phyloP scores from a whole-genome alignment of 2,329 filamentous ascomycete genomes.

The Talaromyces sp. region DNA sequence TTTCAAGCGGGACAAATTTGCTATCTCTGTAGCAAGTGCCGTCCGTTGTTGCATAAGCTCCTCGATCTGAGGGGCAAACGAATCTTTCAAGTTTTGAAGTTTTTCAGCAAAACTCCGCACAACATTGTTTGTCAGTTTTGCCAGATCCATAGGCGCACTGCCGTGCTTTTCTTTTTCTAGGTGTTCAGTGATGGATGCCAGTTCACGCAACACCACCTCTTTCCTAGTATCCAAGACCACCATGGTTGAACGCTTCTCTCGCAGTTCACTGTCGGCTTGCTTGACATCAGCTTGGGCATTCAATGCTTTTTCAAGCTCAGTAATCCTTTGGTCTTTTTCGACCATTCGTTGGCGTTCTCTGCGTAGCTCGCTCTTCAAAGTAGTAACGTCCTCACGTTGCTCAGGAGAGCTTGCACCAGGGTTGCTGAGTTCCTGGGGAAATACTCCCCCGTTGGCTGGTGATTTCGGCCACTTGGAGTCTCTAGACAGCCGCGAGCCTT shows the following conservation, averaged over 20 bases:
- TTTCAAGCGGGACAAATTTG: slow-evolving; percentile 74
- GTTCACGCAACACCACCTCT: slow-evolving; percentile 88
- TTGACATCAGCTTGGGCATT: slow-evolving; percentile 59
- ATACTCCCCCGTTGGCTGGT: slow-evolving; percentile 44
- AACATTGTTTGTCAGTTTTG: slow-evolving; percentile 60
- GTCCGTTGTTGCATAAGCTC: slow-evolving; percentile 86
- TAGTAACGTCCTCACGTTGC: slow-evolving; percentile 56
- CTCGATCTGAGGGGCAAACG: slow-evolving; percentile 69
- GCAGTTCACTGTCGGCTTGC: slow-evolving; percentile 77
- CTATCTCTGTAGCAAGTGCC: slow-evolving; percentile 77
- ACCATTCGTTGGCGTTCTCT: slow-evolving; percentile 79
- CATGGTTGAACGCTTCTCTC: slow-evolving; percentile 93
- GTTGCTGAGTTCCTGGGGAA: slow-evolving; percentile 54
- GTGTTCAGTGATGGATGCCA: slow-evolving; percentile 84
- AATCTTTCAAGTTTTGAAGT: slow-evolving; percentile 69
- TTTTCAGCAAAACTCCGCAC: slow-evolving; percentile 58
- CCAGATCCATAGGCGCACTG: slow-evolving; percentile 72
- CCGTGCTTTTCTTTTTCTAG: slow-evolving; percentile 80
- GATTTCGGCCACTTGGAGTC: slow-evolving; percentile 68
- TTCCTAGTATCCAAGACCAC: slow-evolving; percentile 90
- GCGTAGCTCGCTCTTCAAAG: slow-evolving; percentile 66
- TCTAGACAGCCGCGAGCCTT: slow-evolving; percentile 50
- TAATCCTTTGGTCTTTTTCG: slow-evolving; percentile 79
- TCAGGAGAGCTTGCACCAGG: slow-evolving; percentile 59
- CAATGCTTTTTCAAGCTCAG: slow-evolving; percentile 63